Conservation (phyloP, 2,329 filamentous ascomycete species). For the Cadophora sp. region DNA sequence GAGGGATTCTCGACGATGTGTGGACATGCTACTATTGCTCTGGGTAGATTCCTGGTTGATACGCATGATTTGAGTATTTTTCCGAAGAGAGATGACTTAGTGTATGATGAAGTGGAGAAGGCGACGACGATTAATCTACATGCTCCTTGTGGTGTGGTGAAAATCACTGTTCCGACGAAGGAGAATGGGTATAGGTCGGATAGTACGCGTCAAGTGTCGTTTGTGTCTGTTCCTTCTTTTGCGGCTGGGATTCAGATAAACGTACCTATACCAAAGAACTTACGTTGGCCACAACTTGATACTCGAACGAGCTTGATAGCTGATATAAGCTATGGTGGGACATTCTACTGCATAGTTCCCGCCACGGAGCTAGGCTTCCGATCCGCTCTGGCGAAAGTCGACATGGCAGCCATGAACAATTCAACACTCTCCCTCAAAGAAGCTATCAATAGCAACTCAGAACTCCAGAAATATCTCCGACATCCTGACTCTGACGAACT, state of each 20-base stretch:
- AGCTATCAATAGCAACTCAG: background rate
- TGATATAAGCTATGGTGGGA: constrained; percentile 16
- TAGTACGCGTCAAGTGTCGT: constrained; percentile 3
- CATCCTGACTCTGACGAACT: background rate
- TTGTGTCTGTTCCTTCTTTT: constrained; percentile 13
- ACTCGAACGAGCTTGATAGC: background rate
- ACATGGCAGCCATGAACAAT: background rate
- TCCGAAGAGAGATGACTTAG: constrained; percentile 2
- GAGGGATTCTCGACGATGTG: constrained; percentile 13
- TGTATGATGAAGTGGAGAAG: background rate
- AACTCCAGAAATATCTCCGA: background rate
- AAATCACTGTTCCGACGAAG: constrained; percentile 11
- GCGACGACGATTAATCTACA: constrained; percentile 14
- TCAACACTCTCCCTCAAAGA: background rate
- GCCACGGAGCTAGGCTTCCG: constrained; percentile 8
- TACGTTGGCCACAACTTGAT: constrained; percentile 12
- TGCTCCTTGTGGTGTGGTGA: constrained; percentile 15
- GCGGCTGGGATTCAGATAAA: constrained; percentile 3
- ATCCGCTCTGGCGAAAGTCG: background rate
- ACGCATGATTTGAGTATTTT: constrained; percentile 4
- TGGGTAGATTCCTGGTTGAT: constrained; percentile 3
- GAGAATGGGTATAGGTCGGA: constrained; percentile 1
- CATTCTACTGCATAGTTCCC: constrained; percentile 10
- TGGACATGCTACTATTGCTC: constrained; percentile 13
- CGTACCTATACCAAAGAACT: background rate